Base-by-base conservation (phyloP, 148 eudicot species). In the Fallopia convolvulus region DNA sequence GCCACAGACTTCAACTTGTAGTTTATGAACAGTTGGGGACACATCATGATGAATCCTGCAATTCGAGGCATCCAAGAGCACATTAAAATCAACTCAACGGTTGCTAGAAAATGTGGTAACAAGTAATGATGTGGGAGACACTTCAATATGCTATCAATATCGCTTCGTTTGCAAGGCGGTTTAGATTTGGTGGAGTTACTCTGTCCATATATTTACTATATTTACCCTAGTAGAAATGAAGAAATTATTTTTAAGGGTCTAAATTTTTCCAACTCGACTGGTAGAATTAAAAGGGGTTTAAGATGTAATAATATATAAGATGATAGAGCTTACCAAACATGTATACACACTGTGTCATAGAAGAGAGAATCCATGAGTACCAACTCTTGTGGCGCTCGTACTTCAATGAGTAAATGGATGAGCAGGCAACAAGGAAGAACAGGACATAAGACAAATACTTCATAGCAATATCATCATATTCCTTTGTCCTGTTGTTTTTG, bases 391-490 rank as follows among this genome's bases (percentile, higher is more conserved):
- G 97, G 78, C 90, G 96, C 75, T 94, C 97, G 40, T 94, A 94
- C 94, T 63, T 94, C 60, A 94, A 85, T 74, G 99, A 94, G 82
- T 94, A 94, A 41, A 91, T 76, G 46, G 99, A 85, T 58, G 97
- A 92, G 81, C 99, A 89, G 21, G 63, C 89, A 71, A 88, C 99
- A 77, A 94, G 92, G 56, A 92, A 81, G 85, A 94, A 88, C 47
- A 95, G 86, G 68, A 92, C 89, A 82, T 91, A 95, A 13, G 97
- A 85, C 84, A 95, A 80, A 77, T 95, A 95, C 89, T 95, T 95
- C 99, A 95, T 95, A 17, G 99, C 99, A 47, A 92, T 84, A 86
- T 95, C 99, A 87, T 95, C 99, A 56, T 92, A 95, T 85, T 95
- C 99, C 88, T 95, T 95, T 21, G 97, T 95, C 88, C 88, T 95